These are phyloP conservation scores for Rozella allomycis DNA, from an alignment of 371 early-diverging fungal genomes.

Conservation along the genomic window DNA sequence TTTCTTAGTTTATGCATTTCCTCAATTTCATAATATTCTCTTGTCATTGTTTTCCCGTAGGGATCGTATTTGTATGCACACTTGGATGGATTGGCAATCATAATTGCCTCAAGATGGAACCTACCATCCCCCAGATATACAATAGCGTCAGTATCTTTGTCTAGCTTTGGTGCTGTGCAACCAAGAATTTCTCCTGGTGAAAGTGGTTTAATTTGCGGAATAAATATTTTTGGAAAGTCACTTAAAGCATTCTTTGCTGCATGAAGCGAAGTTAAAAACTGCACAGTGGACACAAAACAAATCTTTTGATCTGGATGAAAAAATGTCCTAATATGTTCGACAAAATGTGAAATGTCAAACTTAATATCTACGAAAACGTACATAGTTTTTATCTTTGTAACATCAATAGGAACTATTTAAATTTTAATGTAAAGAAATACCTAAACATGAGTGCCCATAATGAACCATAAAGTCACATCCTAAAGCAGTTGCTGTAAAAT, in stretches of 20 bases:
- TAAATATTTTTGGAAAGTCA: slow-evolving; percentile 32
- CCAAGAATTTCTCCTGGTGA: slow-evolving; percentile 97
- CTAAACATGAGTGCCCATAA: slow-evolving; percentile 95
- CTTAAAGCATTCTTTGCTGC: slow-evolving; percentile 36
- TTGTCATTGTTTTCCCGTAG: slow-evolving; percentile 69
- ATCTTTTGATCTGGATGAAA: slow-evolving; percentile 48
- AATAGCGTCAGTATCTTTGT: slow-evolving; percentile 6
- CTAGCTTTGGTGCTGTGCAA: slow-evolving; percentile 86
- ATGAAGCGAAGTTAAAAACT: slow-evolving; percentile 73
- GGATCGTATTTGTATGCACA: slow-evolving; percentile 95
- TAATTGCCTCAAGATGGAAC: slow-evolving; percentile 97
- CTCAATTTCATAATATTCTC: slow-evolving; percentile 79
- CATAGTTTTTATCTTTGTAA: slow-evolving; percentile 80
- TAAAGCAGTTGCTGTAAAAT: slow-evolving; percentile 73
- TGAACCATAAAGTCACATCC: slow-evolving; percentile 96
- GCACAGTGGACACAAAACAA: slow-evolving; percentile 85
- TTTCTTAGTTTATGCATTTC: slow-evolving; percentile 72
- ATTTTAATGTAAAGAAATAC: slow-evolving; percentile 11
- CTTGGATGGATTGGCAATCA: slow-evolving; percentile 90
- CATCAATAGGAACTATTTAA: slow-evolving; percentile 63
- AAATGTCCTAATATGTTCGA: slow-evolving; percentile 62
- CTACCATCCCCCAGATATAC: slow-evolving; percentile 81
- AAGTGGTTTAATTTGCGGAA: slow-evolving; percentile 88
- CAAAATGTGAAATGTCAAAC: slow-evolving; percentile 82
- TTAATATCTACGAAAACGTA: slow-evolving; percentile 99